Evolutionary conservation across 257 asterid species (phyloP).

Genomic region (Nyctanthes arbortristis): DNA sequence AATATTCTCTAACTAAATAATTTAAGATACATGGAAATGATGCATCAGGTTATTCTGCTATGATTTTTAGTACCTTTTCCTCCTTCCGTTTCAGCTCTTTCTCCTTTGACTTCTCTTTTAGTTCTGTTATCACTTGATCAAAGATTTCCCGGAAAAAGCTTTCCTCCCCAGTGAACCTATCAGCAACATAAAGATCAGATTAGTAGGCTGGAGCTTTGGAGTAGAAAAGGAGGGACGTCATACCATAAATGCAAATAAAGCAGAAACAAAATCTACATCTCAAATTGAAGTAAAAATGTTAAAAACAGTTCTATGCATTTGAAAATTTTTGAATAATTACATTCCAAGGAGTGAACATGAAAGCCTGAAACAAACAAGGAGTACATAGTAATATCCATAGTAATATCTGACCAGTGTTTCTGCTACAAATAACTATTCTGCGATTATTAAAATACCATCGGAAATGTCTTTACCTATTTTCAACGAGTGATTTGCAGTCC

Average conservation of each 20-base stretch:
- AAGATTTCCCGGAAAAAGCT: conserved; percentile 63
- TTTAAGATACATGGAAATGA: background rate
- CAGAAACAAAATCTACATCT: too few relatives aligned
- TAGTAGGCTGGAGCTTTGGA: conserved; percentile 4
- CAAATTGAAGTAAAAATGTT: too few relatives aligned
- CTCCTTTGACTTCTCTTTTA: conserved; percentile 74
- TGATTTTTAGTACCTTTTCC: conserved; percentile 55
- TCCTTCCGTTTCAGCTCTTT: conserved; percentile 86
- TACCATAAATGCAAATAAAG: too few relatives aligned
- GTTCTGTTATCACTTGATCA: conserved; percentile 53
- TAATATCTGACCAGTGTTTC: too few relatives aligned
- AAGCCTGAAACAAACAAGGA: too few relatives aligned
- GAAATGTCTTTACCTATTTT: conserved; percentile 57
- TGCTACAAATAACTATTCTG: conserved; percentile 7
- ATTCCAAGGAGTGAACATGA: too few relatives aligned
- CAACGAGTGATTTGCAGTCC: conserved; percentile 63
- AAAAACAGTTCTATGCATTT: too few relatives aligned
- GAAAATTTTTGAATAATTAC: too few relatives aligned
- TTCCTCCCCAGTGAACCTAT: conserved; percentile 77
- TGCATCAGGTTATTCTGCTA: background rate
- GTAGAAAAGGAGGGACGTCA: background rate
- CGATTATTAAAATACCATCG: conserved; percentile 11
- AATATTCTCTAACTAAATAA: too few relatives aligned
- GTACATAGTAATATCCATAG: too few relatives aligned
- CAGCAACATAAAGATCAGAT: too few relatives aligned